A percentile compares a stretch with the other conserved stretches of the same genome.
Evolutionary conservation across 73 alveolate species (phyloP).

Genomic region (Paramecium octaurelia): DNA sequence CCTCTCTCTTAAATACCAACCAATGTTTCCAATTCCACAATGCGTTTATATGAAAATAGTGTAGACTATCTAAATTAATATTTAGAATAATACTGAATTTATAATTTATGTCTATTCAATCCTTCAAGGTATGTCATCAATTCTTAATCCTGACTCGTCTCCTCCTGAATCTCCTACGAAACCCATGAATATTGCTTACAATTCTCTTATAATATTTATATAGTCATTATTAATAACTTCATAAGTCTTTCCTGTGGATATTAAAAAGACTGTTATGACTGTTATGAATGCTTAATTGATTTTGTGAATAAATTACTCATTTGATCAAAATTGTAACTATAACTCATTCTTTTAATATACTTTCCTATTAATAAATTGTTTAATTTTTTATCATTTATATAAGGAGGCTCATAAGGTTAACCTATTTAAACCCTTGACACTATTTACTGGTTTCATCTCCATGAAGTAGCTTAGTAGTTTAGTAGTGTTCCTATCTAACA

Average conservation of each 20-base stretch:
- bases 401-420: slow-evolving; percentile 55
- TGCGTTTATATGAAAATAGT: not conserved
- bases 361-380: slow-evolving; percentile 52
- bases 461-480: not conserved
- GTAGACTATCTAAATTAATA: not conserved
- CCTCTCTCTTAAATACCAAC: not conserved
- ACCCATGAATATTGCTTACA: not conserved
- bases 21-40: not conserved
- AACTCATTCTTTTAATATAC: not conserved
- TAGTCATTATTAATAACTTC: not conserved
- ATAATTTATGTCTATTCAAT: slow-evolving; percentile 22
- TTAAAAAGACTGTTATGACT: not conserved
- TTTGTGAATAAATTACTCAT: not conserved
- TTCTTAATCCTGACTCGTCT: not conserved
- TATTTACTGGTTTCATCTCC: slow-evolving; percentile 53
- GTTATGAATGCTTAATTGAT: not conserved
- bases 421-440: slow-evolving; percentile 46
- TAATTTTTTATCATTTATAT: slow-evolving; percentile 55
- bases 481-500: not conserved
- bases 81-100: not conserved
- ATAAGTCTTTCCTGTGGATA: not conserved
- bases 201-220: not conserved
- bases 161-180: not conserved
- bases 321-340: not conserved
- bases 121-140: not conserved